phyloP scores from a whole-genome alignment of 192 early-diverging fungal genomes.

The Backusella parvicylindrica region DNA sequence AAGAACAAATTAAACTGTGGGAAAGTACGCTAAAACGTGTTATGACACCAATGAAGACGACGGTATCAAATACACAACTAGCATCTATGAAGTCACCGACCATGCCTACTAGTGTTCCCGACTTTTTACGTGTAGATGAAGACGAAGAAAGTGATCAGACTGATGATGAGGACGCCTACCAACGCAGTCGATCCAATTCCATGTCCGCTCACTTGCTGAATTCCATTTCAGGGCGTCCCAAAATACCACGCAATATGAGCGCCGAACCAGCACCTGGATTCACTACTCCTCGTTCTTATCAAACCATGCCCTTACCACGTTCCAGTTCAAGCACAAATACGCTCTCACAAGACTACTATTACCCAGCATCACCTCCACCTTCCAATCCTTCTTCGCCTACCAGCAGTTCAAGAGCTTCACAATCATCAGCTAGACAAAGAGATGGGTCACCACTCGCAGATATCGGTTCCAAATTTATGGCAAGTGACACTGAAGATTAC shows the following conservation, averaged over 20 bases:
- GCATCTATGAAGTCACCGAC: slow-evolving; percentile 24
- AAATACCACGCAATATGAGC: slow-evolving; percentile 1
- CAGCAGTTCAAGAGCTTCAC: slow-evolving; percentile 35
- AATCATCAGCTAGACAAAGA: slow-evolving; percentile 35
- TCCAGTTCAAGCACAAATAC: slow-evolving; percentile 1
- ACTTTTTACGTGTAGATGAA: slow-evolving; percentile 18
- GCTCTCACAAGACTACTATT: slow-evolving; percentile 20
- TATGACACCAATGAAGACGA: slow-evolving; percentile 10
- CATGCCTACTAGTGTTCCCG: slow-evolving; percentile 12
- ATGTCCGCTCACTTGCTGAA: background rate
- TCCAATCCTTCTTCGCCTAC: slow-evolving; percentile 57
- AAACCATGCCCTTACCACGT: slow-evolving; percentile 8
- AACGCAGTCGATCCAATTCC: slow-evolving; percentile 25
- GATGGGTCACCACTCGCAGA: slow-evolving; percentile 49
- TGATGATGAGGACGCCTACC: slow-evolving; percentile 28
- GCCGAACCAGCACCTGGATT: background rate
- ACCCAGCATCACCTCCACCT: slow-evolving; percentile 52
- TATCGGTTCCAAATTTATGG: slow-evolving; percentile 53
- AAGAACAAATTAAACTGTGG: slow-evolving; percentile 92
- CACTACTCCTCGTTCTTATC: background rate
- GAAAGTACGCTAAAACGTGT: slow-evolving; percentile 70
- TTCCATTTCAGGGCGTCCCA: background rate
- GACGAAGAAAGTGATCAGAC: slow-evolving; percentile 29
- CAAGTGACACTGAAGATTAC: slow-evolving; percentile 26
- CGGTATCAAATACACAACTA: slow-evolving; percentile 41